Conservation (phyloP, 2,329 filamentous ascomycete genomes). For the Magnaporthiopsis incrustans region DNA sequence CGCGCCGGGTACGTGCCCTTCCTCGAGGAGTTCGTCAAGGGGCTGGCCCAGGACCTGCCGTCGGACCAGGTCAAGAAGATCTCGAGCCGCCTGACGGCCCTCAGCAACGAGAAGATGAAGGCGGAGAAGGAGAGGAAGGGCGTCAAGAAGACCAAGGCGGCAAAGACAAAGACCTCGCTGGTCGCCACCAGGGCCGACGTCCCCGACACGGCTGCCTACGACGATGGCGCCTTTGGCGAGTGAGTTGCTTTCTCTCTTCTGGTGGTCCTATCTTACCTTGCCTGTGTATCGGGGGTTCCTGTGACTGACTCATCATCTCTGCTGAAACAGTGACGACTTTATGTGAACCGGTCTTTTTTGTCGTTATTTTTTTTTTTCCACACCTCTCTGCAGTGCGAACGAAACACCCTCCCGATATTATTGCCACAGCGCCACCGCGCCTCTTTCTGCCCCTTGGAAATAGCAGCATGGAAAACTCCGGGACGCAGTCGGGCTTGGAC, state of each 20-base stretch:
- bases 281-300: not conserved
- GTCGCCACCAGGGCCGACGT: conserved; percentile 54
- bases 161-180: conserved; percentile 86
- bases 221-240: conserved; percentile 75
- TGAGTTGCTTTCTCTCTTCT: conserved; percentile 39
- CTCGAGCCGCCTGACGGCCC: conserved; percentile 74
- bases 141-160: conserved; percentile 93
- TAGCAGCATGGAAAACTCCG: not conserved
- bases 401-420: not conserved
- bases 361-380: not conserved
- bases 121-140: conserved; percentile 94
- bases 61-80: conserved; percentile 97
- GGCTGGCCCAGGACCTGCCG: conserved; percentile 76
- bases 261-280: not conserved
- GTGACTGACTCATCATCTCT: not conserved
- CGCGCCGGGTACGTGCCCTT: conserved; percentile 82
- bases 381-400: not conserved
- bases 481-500: not conserved
- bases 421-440: conserved; percentile 1
- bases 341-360: conserved; percentile 45
- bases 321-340: conserved; percentile 53
- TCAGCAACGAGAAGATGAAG: conserved; percentile 97
- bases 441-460: not conserved
- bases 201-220: conserved; percentile 66
- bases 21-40: conserved; percentile 83